A percentile compares a stretch with the other conserved stretches of the same genome.
Conservation (phyloP, 257 asterid genomes). For the Haberlea rhodopensis region DNA sequence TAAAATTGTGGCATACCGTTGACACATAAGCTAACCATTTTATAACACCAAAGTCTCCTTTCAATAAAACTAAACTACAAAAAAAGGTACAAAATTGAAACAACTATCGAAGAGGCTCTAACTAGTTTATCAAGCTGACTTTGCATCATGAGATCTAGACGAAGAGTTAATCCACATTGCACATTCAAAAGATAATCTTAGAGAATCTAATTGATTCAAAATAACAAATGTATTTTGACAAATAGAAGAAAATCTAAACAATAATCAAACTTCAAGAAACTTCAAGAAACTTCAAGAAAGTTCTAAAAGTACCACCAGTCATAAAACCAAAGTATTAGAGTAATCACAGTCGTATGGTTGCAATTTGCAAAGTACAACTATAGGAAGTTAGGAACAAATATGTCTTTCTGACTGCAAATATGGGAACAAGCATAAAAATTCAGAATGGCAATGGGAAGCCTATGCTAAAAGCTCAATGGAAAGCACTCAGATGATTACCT, state of each 20-base stretch:
- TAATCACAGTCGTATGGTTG: neutral
- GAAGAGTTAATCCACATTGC: neutral
- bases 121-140: neutral
- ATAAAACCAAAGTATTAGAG: neutral
- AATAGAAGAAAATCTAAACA: neutral
- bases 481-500: constrained; percentile 39
- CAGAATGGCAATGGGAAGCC: constrained; percentile 14
- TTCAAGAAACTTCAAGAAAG: neutral
- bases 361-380: neutral
- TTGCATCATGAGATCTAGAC: neutral
- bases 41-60: neutral
- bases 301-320: neutral
- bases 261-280: neutral
- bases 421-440: neutral
- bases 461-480: neutral
- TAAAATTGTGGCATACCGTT: neutral
- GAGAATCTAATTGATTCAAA: constrained; percentile 2
- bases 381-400: neutral
- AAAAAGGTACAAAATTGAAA: neutral
- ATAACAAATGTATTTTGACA: constrained; percentile 5
- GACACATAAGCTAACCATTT: neutral
- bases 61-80: neutral
- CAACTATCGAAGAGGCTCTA: neutral
- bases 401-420: constrained; percentile 1
- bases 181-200: constrained; percentile 9